Evolutionary conservation across 176 grass and related monocot species (phyloP).

Genomic region (Lolium multiflorum): DNA sequence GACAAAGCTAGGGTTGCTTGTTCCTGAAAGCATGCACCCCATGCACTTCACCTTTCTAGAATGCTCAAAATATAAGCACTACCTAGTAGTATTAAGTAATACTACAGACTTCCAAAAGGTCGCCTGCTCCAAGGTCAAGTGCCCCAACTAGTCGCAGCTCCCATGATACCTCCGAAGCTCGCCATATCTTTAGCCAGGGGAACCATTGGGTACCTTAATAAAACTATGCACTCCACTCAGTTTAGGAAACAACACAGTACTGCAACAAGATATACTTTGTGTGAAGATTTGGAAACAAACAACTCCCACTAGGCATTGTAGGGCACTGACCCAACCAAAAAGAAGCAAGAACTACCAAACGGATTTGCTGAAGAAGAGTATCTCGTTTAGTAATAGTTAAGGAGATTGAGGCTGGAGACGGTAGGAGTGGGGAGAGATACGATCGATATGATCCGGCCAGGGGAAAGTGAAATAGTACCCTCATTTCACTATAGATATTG

Average conservation of each 20-base stretch:
- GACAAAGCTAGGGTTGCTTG: constrained; percentile 11
- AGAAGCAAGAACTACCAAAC: constrained; percentile 15
- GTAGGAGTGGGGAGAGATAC: not conserved
- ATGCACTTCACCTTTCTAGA: constrained; percentile 38
- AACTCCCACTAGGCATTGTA: constrained; percentile 59
- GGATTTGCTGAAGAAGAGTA: constrained; percentile 39
- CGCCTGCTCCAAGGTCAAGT: constrained; percentile 27
- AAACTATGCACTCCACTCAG: constrained; percentile 23
- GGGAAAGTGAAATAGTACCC: not conserved
- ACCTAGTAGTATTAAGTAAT: not conserved
- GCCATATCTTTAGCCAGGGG: constrained; percentile 18
- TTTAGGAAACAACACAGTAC: constrained; percentile 29
- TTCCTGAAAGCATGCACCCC: constrained; percentile 25
- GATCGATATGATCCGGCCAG: not conserved
- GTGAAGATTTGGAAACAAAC: constrained; percentile 48
- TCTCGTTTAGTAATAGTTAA: constrained; percentile 6
- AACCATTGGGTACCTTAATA: constrained; percentile 11
- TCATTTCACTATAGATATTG: not conserved
- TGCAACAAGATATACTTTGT: constrained; percentile 3
- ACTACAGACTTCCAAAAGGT: constrained; percentile 25
- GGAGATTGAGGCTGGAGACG: not conserved
- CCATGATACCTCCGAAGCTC: constrained; percentile 38
- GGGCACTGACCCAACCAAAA: constrained; percentile 59
- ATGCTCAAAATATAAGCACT: constrained; percentile 14
- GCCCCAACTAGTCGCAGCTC: constrained; percentile 5